Conservation (phyloP, 164 flowering plant genomes). For the Chimonanthus salicifolius region DNA sequence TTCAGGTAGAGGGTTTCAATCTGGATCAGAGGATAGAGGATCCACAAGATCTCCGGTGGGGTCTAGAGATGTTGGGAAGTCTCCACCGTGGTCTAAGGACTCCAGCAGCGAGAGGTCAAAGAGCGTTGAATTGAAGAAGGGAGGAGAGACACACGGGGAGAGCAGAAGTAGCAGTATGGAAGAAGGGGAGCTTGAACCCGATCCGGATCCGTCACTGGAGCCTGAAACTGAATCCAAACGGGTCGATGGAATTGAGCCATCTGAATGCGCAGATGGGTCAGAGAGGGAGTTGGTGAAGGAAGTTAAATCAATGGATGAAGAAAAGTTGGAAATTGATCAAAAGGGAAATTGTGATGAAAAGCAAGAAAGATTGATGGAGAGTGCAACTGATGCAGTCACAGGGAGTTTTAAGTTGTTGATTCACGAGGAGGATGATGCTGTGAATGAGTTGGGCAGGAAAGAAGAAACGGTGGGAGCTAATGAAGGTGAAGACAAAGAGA, state of each 20-base stretch:
- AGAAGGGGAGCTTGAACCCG: constrained; percentile 86
- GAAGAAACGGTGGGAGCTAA: not conserved
- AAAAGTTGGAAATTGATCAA: constrained; percentile 11
- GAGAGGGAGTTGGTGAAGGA: constrained; percentile 9
- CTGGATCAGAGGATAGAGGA: constrained; percentile 30
- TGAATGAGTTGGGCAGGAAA: constrained; percentile 12
- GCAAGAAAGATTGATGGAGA: constrained; percentile 7
- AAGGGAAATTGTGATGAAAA: constrained; percentile 20
- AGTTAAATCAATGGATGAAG: constrained; percentile 12
- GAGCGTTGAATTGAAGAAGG: constrained; percentile 56
- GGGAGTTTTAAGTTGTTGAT: constrained; percentile 24
- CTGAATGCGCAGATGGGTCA: constrained; percentile 11
- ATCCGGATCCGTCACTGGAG: constrained; percentile 16
- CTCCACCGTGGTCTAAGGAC: constrained; percentile 42
- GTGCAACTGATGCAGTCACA: constrained; percentile 12
- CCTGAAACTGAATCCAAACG: constrained; percentile 11
- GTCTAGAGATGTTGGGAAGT: constrained; percentile 28
- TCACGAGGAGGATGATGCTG: constrained; percentile 8
- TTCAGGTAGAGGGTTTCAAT: constrained; percentile 33
- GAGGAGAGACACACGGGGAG: constrained; percentile 45
- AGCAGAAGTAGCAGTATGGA: constrained; percentile 73
- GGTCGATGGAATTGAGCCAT: not conserved
- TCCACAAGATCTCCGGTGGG: constrained; percentile 33
- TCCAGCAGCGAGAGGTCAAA: constrained; percentile 58
- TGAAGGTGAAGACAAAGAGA: constrained; percentile 11